phyloP scores from a whole-genome alignment of 352 stramenopile genomes.

The Globisporangium acanthophoron region DNA sequence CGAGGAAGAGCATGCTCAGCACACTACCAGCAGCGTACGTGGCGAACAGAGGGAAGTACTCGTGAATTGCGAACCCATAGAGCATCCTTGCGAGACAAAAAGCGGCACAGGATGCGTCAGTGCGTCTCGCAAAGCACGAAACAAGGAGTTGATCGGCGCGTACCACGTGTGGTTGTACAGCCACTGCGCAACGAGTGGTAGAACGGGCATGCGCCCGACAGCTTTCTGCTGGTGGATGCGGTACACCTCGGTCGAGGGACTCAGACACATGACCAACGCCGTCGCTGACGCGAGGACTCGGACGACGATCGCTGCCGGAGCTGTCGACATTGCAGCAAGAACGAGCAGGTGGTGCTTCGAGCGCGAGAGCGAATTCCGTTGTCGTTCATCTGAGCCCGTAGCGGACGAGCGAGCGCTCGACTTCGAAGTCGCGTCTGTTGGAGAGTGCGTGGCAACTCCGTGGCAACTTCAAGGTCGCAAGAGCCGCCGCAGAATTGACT shows the following conservation, averaged over 20 bases:
- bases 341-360: no score
- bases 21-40: slow-evolving; percentile 26
- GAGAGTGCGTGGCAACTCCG: no score
- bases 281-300: slow-evolving; percentile 32
- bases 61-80: slow-evolving; percentile 28
- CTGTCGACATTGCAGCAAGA: no score
- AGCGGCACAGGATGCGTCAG: background rate
- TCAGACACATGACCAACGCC: slow-evolving; percentile 42
- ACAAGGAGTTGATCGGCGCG: background rate
- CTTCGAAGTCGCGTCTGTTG: no score
- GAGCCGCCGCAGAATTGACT: no score
- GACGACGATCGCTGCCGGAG: slow-evolving; percentile 17
- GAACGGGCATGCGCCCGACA: slow-evolving; percentile 22
- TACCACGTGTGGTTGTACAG: slow-evolving; percentile 44
- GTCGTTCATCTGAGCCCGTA: no score
- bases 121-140: background rate
- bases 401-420: no score
- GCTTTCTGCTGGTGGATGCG: slow-evolving; percentile 21
- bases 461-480: no score
- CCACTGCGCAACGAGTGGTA: slow-evolving; percentile 39
- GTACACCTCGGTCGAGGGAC: slow-evolving; percentile 22
- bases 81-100: slow-evolving; percentile 22
- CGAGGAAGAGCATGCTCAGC: slow-evolving; percentile 37
- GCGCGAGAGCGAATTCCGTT: no score
- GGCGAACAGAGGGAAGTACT: slow-evolving; percentile 51